A percentile compares a stretch with the other conserved stretches of the same genome.
These are phyloP conservation scores for Penicillium simplicissimum DNA, from an alignment of 495 filamentous ascomycete genomes.

Conservation along the genomic window DNA sequence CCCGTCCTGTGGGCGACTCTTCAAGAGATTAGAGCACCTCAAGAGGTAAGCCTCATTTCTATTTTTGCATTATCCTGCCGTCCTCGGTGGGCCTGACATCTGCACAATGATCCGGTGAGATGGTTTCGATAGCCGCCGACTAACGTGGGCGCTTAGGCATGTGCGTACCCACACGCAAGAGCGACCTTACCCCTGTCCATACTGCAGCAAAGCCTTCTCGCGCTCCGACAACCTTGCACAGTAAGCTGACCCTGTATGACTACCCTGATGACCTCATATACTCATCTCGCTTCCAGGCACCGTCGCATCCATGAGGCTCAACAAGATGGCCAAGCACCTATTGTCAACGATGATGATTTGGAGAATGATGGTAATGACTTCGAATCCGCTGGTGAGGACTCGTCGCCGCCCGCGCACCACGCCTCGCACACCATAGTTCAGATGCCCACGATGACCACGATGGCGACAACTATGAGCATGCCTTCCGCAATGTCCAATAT, in stretches of 20 bases:
- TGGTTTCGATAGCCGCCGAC: conserved; percentile 59
- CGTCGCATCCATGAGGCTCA: conserved; percentile 90
- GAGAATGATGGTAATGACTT: conserved; percentile 74
- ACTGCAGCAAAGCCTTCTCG: conserved; percentile 98
- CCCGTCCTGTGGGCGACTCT: conserved; percentile 92
- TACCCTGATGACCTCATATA: conserved; percentile 5
- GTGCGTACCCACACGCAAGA: conserved; percentile 99
- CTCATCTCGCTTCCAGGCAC: conserved; percentile 58
- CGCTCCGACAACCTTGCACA: conserved; percentile 98
- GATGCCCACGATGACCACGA: conserved; percentile 41
- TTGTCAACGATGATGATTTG: conserved; percentile 72
- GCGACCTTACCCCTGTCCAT: conserved; percentile 92
- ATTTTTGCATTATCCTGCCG: conserved; percentile 24
- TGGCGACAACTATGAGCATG: conserved; percentile 42
- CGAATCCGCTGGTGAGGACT: conserved; percentile 73
- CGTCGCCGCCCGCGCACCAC: conserved; percentile 49
- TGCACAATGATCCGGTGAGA: conserved; percentile 24
- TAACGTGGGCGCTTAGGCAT: conserved; percentile 69
- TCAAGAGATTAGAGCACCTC: conserved; percentile 98
- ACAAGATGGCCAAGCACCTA: conserved; percentile 61
- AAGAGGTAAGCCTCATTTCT: conserved; percentile 76
- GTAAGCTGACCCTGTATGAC: conserved; percentile 53
- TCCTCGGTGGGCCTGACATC: conserved; percentile 19
- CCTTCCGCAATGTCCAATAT: conserved; percentile 40
- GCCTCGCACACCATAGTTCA: conserved; percentile 35